Percentiles rank a stretch among this genome's conserved stretches.
Conservation (phyloP, 208 protist species). For the Plasmodiophora brassicae region DNA sequence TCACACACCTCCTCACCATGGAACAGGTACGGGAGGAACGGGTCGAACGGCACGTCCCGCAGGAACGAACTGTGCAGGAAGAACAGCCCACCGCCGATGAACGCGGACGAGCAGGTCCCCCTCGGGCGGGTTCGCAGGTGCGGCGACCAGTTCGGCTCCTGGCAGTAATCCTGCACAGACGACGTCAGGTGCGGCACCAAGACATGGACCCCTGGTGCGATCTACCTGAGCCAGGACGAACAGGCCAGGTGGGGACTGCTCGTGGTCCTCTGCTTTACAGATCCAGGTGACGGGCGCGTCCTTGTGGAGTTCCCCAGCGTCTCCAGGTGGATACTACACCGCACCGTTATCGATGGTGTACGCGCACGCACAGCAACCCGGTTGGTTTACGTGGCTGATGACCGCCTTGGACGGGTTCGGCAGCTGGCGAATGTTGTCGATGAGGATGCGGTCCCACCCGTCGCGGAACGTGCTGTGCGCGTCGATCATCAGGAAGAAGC, state of each 20-base stretch:
- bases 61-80: not conserved
- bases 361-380: too few relatives aligned
- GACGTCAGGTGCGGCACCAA: too few relatives aligned
- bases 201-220: too few relatives aligned
- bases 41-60: not conserved
- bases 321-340: not conserved
- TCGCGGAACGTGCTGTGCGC: not conserved
- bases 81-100: not conserved
- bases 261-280: not conserved
- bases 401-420: not conserved
- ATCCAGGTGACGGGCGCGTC: not conserved
- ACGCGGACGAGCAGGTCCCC: not conserved
- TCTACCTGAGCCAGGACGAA: not conserved
- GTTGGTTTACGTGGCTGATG: not conserved
- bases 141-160: not conserved
- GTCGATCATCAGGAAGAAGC: slow-evolving; percentile 1
- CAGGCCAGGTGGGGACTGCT: not conserved
- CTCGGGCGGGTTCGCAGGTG: not conserved
- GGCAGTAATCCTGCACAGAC: not conserved
- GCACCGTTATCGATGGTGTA: too few relatives aligned
- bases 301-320: not conserved
- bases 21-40: not conserved
- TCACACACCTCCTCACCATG: not conserved
- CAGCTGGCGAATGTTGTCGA: not conserved
- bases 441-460: not conserved